Conservation (phyloP, 108 stramenopile species). For the Thalassiosira profunda region DNA sequence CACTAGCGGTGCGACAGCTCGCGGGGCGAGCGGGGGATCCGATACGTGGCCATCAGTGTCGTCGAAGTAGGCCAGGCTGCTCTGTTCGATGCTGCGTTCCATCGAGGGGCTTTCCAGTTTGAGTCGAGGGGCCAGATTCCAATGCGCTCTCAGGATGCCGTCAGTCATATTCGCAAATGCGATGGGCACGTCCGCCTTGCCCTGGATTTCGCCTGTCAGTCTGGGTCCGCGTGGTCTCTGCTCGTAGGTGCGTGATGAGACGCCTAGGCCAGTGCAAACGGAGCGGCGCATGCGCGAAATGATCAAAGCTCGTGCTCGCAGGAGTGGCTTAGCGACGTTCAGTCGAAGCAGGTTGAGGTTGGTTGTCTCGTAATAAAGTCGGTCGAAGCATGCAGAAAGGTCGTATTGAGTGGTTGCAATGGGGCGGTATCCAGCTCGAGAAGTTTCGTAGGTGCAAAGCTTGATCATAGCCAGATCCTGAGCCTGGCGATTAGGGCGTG, state of each 20-base stretch:
- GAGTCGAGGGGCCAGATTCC: background rate
- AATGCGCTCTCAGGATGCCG: background rate
- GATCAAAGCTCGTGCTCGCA: background rate
- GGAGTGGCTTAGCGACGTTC: background rate
- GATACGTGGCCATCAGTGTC: constrained; percentile 3
- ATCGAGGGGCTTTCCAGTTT: background rate
- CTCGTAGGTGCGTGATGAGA: background rate
- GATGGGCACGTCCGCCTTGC: constrained; percentile 14
- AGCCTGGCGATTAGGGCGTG: background rate
- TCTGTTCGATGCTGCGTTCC: background rate
- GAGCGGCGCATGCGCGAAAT: background rate
- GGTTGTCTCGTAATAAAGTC: background rate
- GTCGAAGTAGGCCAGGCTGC: constrained; percentile 8
- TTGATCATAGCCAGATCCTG: constrained; percentile 21
- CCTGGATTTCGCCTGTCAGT: constrained; percentile 1
- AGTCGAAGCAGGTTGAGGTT: background rate
- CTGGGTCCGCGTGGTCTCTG: background rate
- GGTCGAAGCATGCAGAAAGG: constrained; percentile 13
- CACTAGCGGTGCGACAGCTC: background rate
- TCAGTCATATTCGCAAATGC: background rate
- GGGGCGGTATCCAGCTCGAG: background rate
- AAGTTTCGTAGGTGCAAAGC: constrained; percentile 14
- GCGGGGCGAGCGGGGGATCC: background rate
- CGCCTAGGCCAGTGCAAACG: constrained; percentile 3
- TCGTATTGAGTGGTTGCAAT: constrained; percentile 4